These are phyloP conservation scores for Westerdykella ornata DNA, from an alignment of 2,329 filamentous ascomycete species.

Conservation along the genomic window DNA sequence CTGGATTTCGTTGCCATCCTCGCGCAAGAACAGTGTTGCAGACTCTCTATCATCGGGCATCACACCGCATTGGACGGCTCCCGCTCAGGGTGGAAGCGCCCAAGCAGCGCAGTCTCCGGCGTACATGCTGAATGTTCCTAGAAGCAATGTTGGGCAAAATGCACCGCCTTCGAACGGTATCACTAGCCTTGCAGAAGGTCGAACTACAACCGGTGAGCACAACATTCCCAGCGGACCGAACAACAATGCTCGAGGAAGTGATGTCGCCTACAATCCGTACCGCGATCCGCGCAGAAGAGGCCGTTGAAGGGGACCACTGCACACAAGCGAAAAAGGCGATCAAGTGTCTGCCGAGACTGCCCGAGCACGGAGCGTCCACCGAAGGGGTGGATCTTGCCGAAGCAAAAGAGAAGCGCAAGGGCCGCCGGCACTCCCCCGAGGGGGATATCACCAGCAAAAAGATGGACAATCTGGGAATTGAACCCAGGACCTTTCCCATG, in stretches of 20 bases:
- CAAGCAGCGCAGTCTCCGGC: neutral
- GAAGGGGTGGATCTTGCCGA: no score
- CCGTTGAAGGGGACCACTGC: neutral
- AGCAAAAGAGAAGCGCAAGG: no score
- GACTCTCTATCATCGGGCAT: no score
- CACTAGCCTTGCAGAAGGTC: neutral
- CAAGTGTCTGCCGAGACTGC: no score
- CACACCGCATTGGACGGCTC: no score
- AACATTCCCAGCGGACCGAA: neutral
- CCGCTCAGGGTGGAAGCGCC: neutral
- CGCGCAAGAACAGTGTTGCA: no score
- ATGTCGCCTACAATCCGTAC: neutral
- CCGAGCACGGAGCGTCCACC: no score
- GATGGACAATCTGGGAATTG: constrained; percentile 1
- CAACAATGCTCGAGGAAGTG: neutral
- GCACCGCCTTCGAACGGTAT: neutral
- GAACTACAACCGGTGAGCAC: neutral
- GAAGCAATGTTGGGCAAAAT: neutral
- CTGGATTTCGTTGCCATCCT: no score
- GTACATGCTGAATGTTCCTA: neutral
- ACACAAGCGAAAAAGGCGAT: no score
- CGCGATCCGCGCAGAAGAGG: neutral
- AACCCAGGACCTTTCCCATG: constrained; percentile 8
- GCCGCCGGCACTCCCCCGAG: no score
- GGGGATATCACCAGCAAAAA: no score